A percentile compares a stretch with the other conserved stretches of the same genome.
phyloP scores from a whole-genome alignment of 768 basidiomycete species.

The Suillus bovinus region DNA sequence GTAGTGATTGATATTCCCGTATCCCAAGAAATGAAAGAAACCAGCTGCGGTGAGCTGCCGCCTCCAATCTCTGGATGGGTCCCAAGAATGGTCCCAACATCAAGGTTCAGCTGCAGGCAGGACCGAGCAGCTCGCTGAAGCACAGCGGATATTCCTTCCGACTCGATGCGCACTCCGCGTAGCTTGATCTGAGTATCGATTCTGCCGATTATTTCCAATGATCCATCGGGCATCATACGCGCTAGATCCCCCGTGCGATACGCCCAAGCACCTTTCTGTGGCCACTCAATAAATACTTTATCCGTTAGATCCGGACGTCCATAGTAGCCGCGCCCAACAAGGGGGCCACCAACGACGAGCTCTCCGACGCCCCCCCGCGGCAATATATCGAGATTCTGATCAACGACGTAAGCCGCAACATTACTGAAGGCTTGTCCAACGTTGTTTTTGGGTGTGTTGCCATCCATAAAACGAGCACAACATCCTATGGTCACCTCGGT shows the following conservation, averaged over 20 bases:
- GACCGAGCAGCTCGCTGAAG: constrained; percentile 25
- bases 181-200: constrained; percentile 55
- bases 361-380: constrained; percentile 48
- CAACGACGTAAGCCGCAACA: constrained; percentile 41
- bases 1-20: constrained; percentile 34
- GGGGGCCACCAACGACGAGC: constrained; percentile 48
- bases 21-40: constrained; percentile 48
- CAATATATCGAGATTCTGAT: constrained; percentile 41
- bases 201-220: constrained; percentile 50
- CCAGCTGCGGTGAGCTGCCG: constrained; percentile 38
- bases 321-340: constrained; percentile 53
- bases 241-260: constrained; percentile 54
- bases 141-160: constrained; percentile 50
- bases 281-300: constrained; percentile 49
- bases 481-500: constrained; percentile 56
- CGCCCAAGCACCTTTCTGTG: constrained; percentile 38
- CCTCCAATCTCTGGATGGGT: constrained; percentile 43
- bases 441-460: constrained; percentile 41
- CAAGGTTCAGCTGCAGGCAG: constrained; percentile 28
- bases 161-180: constrained; percentile 55
- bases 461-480: constrained; percentile 44
- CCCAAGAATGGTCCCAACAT: constrained; percentile 43
- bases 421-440: constrained; percentile 43
- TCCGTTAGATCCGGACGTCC: constrained; percentile 43
- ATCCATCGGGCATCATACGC: constrained; percentile 50